Base-by-base conservation (phyloP, 108 stramenopile species). In the Pseudonitzschia multiseries region DNA sequence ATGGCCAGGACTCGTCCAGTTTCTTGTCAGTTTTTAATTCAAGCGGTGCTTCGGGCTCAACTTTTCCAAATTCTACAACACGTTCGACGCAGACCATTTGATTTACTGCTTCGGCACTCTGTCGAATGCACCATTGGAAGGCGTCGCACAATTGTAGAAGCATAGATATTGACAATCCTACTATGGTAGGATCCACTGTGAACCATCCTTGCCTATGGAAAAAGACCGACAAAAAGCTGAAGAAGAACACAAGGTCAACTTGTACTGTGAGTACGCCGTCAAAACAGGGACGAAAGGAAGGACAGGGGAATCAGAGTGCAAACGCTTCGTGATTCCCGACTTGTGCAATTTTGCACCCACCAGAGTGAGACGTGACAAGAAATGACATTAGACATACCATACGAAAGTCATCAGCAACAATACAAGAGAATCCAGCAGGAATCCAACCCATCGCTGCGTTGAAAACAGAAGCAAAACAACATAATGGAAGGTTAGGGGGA, bases 1-100 rank as follows among this genome's bases (percentile, higher is more conserved):
- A 18, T 29, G 96, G 96, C 96, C 96, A 96, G 33, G 79, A 70
- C 8, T 52, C 15, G 14, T 65, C 44, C 41, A 89, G 46, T 15
- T 64, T 48, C 1, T 84, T 69, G 68, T 94, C 93, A 26, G 26
- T 60, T 41, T 85, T 80, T 41, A 70, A 75, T 27, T 62, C 60
- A 28, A 92, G 84, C 20, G 87, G 78, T 13, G 87, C 93, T 66
- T 94, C 93, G 3, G 90, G 65, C 53, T 82, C 75, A 33, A 94
- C 48, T 28, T 90, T 71, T n/a, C 87, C 79, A 77, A 84, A 94
- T 28, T 69, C 88, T 20, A 86, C 69, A 10, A 94, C 90, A 28
- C 93, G 83, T 74, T 94, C 93, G 12, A 97, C 93, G 40, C 89
- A 83, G 56, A 97, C 92, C 91, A 99, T 96, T 50, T 93, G 92